These are phyloP conservation scores for Pisolithus microcarpus DNA, from an alignment of 768 basidiomycete species.

Conservation along the genomic window DNA sequence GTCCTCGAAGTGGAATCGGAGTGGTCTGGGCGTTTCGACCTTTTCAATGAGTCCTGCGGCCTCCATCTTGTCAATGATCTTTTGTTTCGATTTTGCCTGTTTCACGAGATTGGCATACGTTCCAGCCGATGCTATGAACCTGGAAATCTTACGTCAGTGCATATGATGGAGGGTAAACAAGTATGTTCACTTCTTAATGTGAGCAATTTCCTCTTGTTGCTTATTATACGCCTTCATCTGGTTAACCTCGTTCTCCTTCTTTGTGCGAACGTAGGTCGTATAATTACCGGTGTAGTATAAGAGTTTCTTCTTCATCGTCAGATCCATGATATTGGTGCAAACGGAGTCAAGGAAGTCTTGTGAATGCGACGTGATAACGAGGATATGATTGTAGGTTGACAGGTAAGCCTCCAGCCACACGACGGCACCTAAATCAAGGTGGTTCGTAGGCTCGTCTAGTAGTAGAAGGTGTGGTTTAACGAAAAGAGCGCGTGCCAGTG, in stretches of 20 bases:
- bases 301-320: conserved; percentile 87
- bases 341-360: conserved; percentile 98
- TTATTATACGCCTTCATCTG: conserved; percentile 99
- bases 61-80: conserved; percentile 99
- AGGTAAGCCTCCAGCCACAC: conserved; percentile 99
- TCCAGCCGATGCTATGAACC: conserved; percentile 99
- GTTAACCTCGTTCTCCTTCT: conserved; percentile 96
- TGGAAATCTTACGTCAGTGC: conserved; percentile 19
- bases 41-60: conserved; percentile 95
- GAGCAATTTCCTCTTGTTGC: conserved; percentile 96
- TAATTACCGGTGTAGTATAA: conserved; percentile 96
- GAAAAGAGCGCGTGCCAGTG: conserved; percentile 91
- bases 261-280: conserved; percentile 94
- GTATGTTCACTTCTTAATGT: conserved; percentile 85
- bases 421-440: conserved; percentile 93
- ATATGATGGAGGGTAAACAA: not conserved
- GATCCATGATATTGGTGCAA: conserved; percentile 97
- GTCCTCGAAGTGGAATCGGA: conserved; percentile 96
- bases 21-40: conserved; percentile 62
- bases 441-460: conserved; percentile 90
- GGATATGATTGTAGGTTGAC: conserved; percentile 96
- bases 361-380: conserved; percentile 97
- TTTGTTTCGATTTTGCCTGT: conserved; percentile 99
- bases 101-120: conserved; percentile 98
- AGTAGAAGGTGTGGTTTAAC: conserved; percentile 93